Evolutionary conservation across 306 rosid species (phyloP), one percentile per base, ranked within the genome.

Genomic region (Oemleria cerasiformis): DNA sequence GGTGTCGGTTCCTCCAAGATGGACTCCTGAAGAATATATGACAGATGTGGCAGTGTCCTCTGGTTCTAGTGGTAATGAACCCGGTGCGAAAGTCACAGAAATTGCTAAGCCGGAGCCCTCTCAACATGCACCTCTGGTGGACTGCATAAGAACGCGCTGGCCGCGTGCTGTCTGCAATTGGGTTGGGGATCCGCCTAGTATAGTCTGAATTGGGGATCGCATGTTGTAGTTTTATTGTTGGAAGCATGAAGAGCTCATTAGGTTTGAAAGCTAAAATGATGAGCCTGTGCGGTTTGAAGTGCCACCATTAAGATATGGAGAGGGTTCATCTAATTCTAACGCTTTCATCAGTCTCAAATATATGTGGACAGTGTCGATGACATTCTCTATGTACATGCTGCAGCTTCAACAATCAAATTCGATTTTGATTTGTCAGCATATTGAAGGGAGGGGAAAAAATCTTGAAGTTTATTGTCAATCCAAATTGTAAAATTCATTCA

Each of bases 21-120:
- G 98, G 98, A 93, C 97, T 0, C 97, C 96, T 16, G 98, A 93
- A 85, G 97, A 93, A 73, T 93, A 84, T 77, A 91, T 91, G 97
- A 84, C 92, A 17, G 94, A 88, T 81, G 96, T 88, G 62, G 68
- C 86, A 54, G 83, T 83, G 68, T 75, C 98, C 60, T 86, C 94
- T 20, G 81, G 82, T 49, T 49, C 89, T 17, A 77, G 73, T 59
- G 83, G 85, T 63, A 80, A 78, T 25, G 97, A 86, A 68, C 84
- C 96, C 10, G 43, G 75, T 40, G 86, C 82, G 44, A 81, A 82
- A 70, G 90, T 85, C 71, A 66, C 40, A 38, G 97, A 93, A 79
- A 84, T 83, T 34, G 65, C 86, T 16, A 91, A 88, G 86, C 91
- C 96, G 5, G 92, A 88, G 83, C 94, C 88, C 54, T 44, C 88